Conservation (phyloP, 2,329 filamentous ascomycete genomes). For the Capronia americana region DNA sequence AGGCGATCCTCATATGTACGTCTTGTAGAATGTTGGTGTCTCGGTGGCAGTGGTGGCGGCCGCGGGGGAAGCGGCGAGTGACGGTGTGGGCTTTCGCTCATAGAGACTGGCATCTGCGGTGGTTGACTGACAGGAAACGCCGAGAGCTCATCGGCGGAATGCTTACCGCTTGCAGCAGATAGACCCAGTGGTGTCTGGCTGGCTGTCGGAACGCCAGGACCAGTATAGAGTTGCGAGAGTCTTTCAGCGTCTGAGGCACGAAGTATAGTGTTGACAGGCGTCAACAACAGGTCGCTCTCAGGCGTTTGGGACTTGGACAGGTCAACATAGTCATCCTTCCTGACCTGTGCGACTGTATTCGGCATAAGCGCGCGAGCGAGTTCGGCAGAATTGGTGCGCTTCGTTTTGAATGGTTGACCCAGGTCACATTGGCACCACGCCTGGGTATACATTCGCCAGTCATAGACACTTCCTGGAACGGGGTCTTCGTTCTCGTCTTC, state of each 20-base stretch:
- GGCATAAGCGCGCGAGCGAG: conserved; percentile 31
- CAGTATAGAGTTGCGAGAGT: conserved; percentile 15
- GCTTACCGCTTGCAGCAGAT: neutral
- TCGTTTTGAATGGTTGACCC: neutral
- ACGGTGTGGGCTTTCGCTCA: neutral
- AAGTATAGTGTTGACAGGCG: conserved; percentile 36
- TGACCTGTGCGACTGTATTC: conserved; percentile 26
- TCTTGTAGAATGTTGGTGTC: neutral
- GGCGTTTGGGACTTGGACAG: conserved; percentile 14
- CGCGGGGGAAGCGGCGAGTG: neutral
- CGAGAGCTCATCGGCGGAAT: neutral
- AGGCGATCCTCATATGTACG: conserved; percentile 31
- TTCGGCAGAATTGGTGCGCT: conserved; percentile 28
- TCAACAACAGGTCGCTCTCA: conserved; percentile 25
- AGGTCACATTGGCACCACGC: conserved; percentile 28
- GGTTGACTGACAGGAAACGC: neutral
- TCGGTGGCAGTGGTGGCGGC: neutral
- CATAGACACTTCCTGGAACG: conserved; percentile 27
- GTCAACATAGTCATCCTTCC: conserved; percentile 21
- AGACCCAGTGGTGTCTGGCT: neutral
- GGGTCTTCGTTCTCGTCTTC: conserved; percentile 30
- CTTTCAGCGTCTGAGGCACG: conserved; percentile 27
- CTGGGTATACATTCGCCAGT: conserved; percentile 26
- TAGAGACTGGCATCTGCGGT: neutral
- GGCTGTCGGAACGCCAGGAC: neutral